Evolutionary conservation across 805 yeast species (phyloP), one percentile per base, ranked within the genome.

Genomic region (Saccharomyces mikatae): DNA sequence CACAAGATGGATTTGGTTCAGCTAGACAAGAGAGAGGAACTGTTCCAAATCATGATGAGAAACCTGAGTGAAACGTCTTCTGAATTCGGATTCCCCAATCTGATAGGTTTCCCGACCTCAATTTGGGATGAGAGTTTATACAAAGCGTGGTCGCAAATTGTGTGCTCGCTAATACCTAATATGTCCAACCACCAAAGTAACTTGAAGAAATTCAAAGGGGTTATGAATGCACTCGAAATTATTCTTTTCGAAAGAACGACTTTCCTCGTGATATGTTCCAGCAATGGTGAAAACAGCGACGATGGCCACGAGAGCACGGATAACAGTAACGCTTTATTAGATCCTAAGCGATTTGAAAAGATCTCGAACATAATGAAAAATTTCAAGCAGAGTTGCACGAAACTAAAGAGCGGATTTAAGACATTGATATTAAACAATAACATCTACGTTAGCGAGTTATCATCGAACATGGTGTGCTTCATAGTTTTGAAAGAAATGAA

Each of bases 1-100:
- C 99, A 94, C 72, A 94, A 94, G 73, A 92, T 94, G 96, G 99
- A 94, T 72, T 76, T 94, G 57, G 96, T 94, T 22, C 94, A 90
- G 64, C 76, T 85, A 6, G 95, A 87, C 62, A 86, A 89, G 62
- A 77, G 97, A 48, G 88, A 86, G 53, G 95, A 89, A 65, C 77
- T 91, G 59, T 91, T 90, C 65, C 79, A 79, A 17, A 82, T 88
- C 22, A 89, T 92, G 86, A 86, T 89, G 87, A 83, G 81, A 51
- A 87, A 86, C 63, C 72, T 94, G 57, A 86, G 84, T 60, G 83
- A 81, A 50, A 86, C 88, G 14, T 85, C 96, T 2, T 76, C 80
- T 52, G 88, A 89, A 21, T 84, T 72, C 63, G 78, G 80, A 1
- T 89, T 89, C 71, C 69, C 70, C 29, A 75, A 80, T 48, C 74